Base-by-base conservation (phyloP, 306 rosid species). In the Oxytropis ochrocephala region DNA sequence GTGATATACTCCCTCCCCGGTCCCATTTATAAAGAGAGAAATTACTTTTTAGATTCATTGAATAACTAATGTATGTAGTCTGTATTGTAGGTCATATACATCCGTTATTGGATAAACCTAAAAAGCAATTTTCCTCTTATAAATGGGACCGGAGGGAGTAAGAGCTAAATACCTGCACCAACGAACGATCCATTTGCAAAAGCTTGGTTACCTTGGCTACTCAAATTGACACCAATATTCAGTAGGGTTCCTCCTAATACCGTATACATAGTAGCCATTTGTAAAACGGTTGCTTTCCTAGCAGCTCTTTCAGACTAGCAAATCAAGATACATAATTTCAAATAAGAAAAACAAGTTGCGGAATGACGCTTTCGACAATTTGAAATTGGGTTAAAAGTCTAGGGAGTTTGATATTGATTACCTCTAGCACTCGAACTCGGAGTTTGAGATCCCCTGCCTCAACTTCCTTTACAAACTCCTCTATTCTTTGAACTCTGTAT, bases 111-210 rank as follows among this genome's bases (percentile, higher is more conserved):
- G n/a, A n/a, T n/a, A n/a, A n/a, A n/a, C n/a, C n/a, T n/a, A n/a
- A n/a, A n/a, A n/a, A n/a, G n/a, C n/a, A n/a, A n/a, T n/a, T n/a
- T n/a, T n/a, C n/a, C n/a, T n/a, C n/a, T n/a, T n/a, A n/a, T n/a
- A n/a, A n/a, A n/a, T n/a, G n/a, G n/a, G n/a, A n/a, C n/a, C n/a
- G n/a, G n/a, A n/a, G n/a, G n/a, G n/a, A n/a, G n/a, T n/a, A n/a
- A n/a, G n/a, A n/a, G n/a, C n/a, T n/a, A n/a, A n/a, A n/a, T n/a
- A 94, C 97, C 95, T 84, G 97, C 96, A 55, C 89, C 95, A 68
- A 94, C 17, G 67, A 85, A 94, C 11, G 97, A 94, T 73, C 96
- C 97, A 69, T 85, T 84, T 61, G 95, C 96, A 46, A 94, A 52
- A 67, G 55, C 53, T 76, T 76, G 75, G 71, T 72, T 89, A 69